These are phyloP conservation scores for Suillus bovinus DNA, from an alignment of 768 basidiomycete genomes.

Conservation along the genomic window DNA sequence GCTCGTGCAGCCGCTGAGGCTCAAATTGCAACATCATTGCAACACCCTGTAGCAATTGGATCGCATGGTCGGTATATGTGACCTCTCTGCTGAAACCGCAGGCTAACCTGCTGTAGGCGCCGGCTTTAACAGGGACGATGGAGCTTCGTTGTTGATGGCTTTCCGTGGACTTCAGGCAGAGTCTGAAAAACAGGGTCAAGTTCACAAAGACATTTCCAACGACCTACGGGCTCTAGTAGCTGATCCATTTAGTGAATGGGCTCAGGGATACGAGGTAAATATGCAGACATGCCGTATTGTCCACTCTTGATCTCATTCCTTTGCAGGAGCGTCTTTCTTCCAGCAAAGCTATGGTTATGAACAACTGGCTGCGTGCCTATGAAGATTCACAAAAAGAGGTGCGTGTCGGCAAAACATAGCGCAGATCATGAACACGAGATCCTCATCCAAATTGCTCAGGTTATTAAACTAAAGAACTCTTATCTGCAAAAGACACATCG, in stretches of 20 bases:
- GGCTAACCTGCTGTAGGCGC: constrained; percentile 39
- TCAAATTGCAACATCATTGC: constrained; percentile 59
- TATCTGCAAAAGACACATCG: constrained; percentile 78
- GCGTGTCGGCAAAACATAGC: constrained; percentile 11
- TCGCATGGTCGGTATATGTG: constrained; percentile 45
- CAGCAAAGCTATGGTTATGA: constrained; percentile 57
- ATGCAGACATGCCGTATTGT: neutral
- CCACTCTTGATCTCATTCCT: constrained; percentile 1
- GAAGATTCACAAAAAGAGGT: constrained; percentile 70
- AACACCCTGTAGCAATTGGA: constrained; percentile 48
- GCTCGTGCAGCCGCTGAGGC: constrained; percentile 72
- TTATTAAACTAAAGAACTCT: constrained; percentile 67
- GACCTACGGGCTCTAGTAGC: constrained; percentile 77
- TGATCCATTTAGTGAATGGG: constrained; percentile 83
- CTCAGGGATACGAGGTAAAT: constrained; percentile 65
- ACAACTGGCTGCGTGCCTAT: constrained; percentile 69
- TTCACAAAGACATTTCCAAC: constrained; percentile 67
- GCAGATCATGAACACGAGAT: neutral
- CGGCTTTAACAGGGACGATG: constrained; percentile 80
- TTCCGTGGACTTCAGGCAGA: constrained; percentile 82
- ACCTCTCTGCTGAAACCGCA: constrained; percentile 5
- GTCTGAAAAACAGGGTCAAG: constrained; percentile 68
- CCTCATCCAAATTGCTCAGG: constrained; percentile 28
- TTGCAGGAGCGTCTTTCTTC: constrained; percentile 61
- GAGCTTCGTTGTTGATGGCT: constrained; percentile 76